Base-by-base conservation (phyloP, 768 basidiomycete species). In the Lactarius indigo region DNA sequence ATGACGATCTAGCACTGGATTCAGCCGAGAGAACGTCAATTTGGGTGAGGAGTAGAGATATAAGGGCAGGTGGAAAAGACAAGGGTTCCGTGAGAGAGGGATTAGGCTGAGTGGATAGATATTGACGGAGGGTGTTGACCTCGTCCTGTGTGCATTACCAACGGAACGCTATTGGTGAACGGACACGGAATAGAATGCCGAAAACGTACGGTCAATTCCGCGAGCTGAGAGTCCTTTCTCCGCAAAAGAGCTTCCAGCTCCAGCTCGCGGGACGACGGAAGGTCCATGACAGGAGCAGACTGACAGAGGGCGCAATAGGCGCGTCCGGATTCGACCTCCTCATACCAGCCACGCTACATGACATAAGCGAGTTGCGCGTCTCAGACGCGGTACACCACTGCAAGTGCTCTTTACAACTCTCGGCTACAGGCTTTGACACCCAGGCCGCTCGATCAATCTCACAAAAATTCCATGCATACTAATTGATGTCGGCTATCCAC, bases 241-340 rank as follows among this genome's bases (percentile, higher is more conserved):
- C 90, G 82, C n/a, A 94, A 79, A 17, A 90, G 81, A 33, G 85
- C 82, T 77, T 94, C 93, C 50, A 94, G 86, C 75, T 93, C 90
- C 68, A 92, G 80, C 77, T 94, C 91, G 75, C 92, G 83, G 61
- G 85, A 78, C 55, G 87, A 83, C 26, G 92, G 92, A 39, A 91
- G 77, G 67, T 86, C 84, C 89, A 91, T 91, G 74, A 47, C 56
- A 44, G 59, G 59, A 65, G 56, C 20, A 64, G 52, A 41, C 59
- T 52, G 68, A 59, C 66, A 61, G 59, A 67, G 65, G 65, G 54
- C 65, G 58, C 58, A 63, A 68, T 28, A 35, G 47, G 68, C 68
- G 66, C 66, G 66, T 68, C 66, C 28, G n/a, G 39, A 42, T 58
- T 23, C 35, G n/a, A 47, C 47, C 30, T 33, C 20, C 30, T 42